Evolutionary conservation across 352 stramenopile species (phyloP), one percentile per base, ranked within the genome.

Genomic region (Blastocystis sp.): DNA sequence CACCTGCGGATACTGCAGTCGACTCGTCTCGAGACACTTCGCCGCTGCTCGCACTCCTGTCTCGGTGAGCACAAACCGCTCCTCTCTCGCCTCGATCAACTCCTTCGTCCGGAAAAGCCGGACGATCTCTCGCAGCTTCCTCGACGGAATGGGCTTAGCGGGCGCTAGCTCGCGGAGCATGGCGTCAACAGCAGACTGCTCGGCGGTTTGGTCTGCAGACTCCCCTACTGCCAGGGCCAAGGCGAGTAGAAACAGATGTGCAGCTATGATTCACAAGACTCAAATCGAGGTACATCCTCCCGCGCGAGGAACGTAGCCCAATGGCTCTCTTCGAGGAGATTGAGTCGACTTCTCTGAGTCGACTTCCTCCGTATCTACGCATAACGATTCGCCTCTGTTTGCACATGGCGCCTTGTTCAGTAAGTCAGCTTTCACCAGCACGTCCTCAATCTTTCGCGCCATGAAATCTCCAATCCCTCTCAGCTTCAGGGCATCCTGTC

Each of bases 401-500:
- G 9, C 50, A 84, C 73, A 6, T 18, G 73, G 50, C 13, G 11
- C 9, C 20, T 54, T 53, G 39, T 68, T 64, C 50, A 84, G 29
- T 13, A 84, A 53, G 23, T 84, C 53, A 7, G 59, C 54, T 13
- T 68, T 69, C n/a, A 34, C 4, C 3, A 84, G 53, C 64, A 45
- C 15, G 23, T 41, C 15, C 50, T 84, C 50, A 53, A 84, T 84
- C 20, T 41, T 20, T 5, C 34, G 8, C 3, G 73, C 73, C 59
- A 84, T 84, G 15, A 55, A 66, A 3, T 84, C 73, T 6, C 73
- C 73, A 23, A 84, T 29, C 2, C 73, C 73, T 3, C 68, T 84
- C 0, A 84, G 53, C 26, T 84, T 84, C 53, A 84, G 29, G 15
- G 73, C 73, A 64, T 84, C 73, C 20, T 23, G 7, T 53, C 23